Conservation (phyloP, 345 rosid genomes). For the Ricinus communis region DNA sequence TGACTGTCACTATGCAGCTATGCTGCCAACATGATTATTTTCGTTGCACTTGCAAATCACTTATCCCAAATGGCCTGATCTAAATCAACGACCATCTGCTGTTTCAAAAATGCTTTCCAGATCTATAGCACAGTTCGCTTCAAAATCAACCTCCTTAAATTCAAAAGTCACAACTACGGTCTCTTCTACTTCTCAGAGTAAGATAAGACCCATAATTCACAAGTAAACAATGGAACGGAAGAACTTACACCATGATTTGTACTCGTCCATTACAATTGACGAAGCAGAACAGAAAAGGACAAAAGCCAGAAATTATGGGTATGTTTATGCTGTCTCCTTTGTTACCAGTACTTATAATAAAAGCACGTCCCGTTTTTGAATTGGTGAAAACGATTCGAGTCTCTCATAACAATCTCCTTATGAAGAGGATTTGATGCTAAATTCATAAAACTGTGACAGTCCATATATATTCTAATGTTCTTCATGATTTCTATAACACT, state of each 20-base stretch:
- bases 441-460: slow-evolving; percentile 93
- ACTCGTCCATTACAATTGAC: background rate
- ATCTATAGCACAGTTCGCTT: too few relatives aligned
- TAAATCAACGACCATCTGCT: too few relatives aligned
- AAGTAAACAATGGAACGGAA: too few relatives aligned
- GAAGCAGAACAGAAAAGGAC: background rate
- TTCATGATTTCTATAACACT: slow-evolving; percentile 59
- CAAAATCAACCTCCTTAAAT: too few relatives aligned
- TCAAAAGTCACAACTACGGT: too few relatives aligned
- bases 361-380: slow-evolving; percentile 62
- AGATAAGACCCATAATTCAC: too few relatives aligned
- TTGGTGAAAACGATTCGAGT: slow-evolving; percentile 83
- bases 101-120: too few relatives aligned
- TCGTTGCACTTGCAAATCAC: too few relatives aligned
- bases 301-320: background rate
- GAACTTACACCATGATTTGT: background rate
- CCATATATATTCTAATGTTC: slow-evolving; percentile 81
- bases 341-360: slow-evolving; percentile 80
- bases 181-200: too few relatives aligned
- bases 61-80: too few relatives aligned
- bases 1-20: too few relatives aligned
- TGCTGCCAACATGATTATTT: too few relatives aligned
- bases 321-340: background rate
- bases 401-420: slow-evolving; percentile 73
- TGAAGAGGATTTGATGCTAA: slow-evolving; percentile 58